Conservation (phyloP, 2,329 filamentous ascomycete genomes). For the Penicillium sp. region DNA sequence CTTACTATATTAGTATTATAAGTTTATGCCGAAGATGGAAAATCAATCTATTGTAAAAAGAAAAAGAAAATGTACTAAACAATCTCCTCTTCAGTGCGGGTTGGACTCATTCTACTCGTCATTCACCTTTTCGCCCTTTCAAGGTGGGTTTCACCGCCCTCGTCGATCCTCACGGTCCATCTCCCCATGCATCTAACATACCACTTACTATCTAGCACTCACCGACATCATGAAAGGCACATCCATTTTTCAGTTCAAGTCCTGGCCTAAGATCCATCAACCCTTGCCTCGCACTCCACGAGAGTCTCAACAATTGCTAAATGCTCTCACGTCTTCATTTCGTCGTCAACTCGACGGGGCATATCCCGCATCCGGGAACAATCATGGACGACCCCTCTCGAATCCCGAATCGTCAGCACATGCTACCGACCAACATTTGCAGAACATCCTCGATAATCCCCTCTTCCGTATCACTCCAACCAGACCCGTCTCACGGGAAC, state of each 20-base stretch:
- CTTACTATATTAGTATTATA: not conserved
- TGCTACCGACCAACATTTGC: constrained; percentile 41
- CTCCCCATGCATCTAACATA: constrained; percentile 1
- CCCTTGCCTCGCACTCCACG: constrained; percentile 53
- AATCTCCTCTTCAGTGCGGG: not conserved
- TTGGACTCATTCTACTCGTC: constrained; percentile 22
- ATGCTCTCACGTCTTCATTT: constrained; percentile 62
- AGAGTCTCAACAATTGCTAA: constrained; percentile 60
- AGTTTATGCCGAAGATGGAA: not conserved
- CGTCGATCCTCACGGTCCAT: constrained; percentile 15
- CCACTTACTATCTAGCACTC: not conserved
- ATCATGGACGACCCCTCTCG: constrained; percentile 20
- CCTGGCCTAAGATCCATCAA: constrained; percentile 55
- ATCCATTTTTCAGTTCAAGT: constrained; percentile 47
- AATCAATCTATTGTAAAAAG: too few relatives aligned
- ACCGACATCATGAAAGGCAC: constrained; percentile 53
- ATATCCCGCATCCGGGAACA: constrained; percentile 45
- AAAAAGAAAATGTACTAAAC: not conserved
- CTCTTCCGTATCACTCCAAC: constrained; percentile 42
- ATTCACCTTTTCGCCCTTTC: constrained; percentile 19
- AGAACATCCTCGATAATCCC: constrained; percentile 42
- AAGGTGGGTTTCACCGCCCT: constrained; percentile 21
- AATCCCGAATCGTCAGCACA: constrained; percentile 32
- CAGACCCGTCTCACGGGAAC: constrained; percentile 18
- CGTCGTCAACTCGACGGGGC: constrained; percentile 61